Evolutionary conservation across 495 filamentous ascomycete species (phyloP).

Genomic region (Xylaria telfairii): DNA sequence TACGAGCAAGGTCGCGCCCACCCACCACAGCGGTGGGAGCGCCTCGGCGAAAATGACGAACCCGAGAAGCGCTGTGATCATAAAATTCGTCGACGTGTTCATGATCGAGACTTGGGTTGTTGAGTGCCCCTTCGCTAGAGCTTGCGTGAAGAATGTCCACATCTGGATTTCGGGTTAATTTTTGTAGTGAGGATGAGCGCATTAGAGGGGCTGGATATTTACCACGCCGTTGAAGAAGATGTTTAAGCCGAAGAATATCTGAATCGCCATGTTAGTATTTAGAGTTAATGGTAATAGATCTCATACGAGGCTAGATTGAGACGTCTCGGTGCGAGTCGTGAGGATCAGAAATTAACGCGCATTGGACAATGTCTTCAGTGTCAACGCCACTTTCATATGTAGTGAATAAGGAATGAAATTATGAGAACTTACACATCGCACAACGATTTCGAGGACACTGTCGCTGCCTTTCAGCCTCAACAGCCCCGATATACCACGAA

Average conservation of each 20-base stretch:
- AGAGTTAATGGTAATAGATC: neutral
- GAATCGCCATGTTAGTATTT: constrained; percentile 2
- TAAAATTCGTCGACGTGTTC: constrained; percentile 92
- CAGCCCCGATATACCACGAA: constrained; percentile 64
- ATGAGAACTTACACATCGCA: constrained; percentile 69
- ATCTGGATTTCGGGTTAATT: constrained; percentile 55
- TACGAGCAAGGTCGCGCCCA: constrained; percentile 82
- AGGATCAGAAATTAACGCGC: neutral
- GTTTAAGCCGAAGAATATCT: constrained; percentile 90
- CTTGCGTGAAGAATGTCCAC: constrained; percentile 89
- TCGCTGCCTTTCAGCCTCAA: constrained; percentile 62
- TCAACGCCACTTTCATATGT: neutral
- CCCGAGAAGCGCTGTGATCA: constrained; percentile 87
- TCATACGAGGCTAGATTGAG: neutral
- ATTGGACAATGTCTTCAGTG: neutral
- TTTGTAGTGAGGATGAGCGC: constrained; percentile 5
- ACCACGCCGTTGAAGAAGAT: constrained; percentile 84
- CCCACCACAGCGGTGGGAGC: constrained; percentile 83
- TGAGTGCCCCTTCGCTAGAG: constrained; percentile 79
- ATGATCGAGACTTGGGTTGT: constrained; percentile 92
- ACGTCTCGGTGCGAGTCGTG: neutral
- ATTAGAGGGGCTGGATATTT: constrained; percentile 33
- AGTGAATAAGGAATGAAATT: neutral
- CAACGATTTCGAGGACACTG: constrained; percentile 64
- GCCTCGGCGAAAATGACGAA: constrained; percentile 73